phyloP scores from a whole-genome alignment of 2,329 filamentous ascomycete genomes.

The Teratosphaeria nubilosa region DNA sequence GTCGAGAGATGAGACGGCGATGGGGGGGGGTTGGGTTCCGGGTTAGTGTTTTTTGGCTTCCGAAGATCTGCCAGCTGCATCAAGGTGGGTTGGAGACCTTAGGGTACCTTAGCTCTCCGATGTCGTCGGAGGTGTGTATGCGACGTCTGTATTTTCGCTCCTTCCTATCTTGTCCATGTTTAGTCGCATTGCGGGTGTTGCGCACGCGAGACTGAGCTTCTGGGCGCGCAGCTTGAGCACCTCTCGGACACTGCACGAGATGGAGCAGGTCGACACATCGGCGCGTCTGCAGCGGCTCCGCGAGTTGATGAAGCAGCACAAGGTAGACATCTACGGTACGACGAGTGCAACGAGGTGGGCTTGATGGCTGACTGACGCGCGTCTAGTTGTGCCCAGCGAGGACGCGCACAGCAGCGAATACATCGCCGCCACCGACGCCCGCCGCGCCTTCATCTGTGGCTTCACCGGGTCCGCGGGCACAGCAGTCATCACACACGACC shows the following conservation, averaged over 20 bases:
- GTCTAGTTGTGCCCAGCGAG: slow-evolving; percentile 82
- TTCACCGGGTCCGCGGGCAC: slow-evolving; percentile 94
- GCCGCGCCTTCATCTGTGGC: slow-evolving; percentile 82
- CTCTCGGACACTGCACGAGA: slow-evolving; percentile 33
- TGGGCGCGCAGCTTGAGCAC: neutral
- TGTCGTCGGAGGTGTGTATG: no score
- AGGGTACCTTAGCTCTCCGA: no score
- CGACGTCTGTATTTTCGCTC: no score
- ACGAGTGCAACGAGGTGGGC: slow-evolving; percentile 21
- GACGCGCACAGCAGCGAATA: slow-evolving; percentile 98
- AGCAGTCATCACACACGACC: slow-evolving; percentile 74
- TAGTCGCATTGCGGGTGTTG: neutral
- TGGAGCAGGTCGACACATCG: slow-evolving; percentile 72
- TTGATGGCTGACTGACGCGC: slow-evolving; percentile 28
- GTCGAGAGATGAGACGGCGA: neutral
- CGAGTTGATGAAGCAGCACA: slow-evolving; percentile 74
- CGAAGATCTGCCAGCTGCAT: neutral
- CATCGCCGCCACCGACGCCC: slow-evolving; percentile 87
- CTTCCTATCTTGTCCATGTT: neutral
- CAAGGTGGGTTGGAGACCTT: neutral
- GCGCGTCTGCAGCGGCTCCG: slow-evolving; percentile 66
- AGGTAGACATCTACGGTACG: slow-evolving; percentile 85
- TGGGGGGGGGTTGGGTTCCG: neutral
- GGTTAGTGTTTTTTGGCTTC: neutral
- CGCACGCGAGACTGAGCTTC: neutral